Evolutionary conservation across 2,329 filamentous ascomycete species (phyloP), one percentile per base, ranked within the genome.

Genomic region (Sarocladium brachiariae): DNA sequence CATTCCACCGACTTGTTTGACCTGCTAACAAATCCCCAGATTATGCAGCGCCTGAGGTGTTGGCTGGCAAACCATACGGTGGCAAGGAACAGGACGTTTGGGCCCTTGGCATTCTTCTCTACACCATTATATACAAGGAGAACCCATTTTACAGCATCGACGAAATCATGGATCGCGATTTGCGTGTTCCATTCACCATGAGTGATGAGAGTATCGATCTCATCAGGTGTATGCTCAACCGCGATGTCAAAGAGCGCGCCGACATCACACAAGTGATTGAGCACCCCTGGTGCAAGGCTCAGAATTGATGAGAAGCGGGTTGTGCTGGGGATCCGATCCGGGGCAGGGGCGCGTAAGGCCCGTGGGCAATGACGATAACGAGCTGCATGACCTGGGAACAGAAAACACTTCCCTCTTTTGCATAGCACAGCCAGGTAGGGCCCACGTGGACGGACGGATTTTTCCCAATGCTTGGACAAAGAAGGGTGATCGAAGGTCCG

Each of bases 41-140:
- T 73, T 99, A 99, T 69, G 93, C 93, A 41, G 93, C 93, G 6
- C 93, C 93, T n/a, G 93, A 99, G 72, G 93, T 99, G 50, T 78
- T 99, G 46, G 90, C 90, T 52, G 93, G 93, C 45, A 86, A 85
- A 59, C 86, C 91, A 14, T 99, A 99, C 69, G 82, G 87, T 57
- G 93, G 93, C 62, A 96, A 95, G 69, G 92, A 96, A 66, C 93
- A 99, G 73, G 93, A 99, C 63, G 90, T 99, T 25, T 99, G 93
- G 93, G 93, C 93, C 1, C 78, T 99, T 14, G 93, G 93, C 21
- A 97, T 99, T 61, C 78, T 99, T 23, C 81, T 99, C 13, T 99
- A 99, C 73, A 99, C 93, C 24, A 96, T 99, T 63, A 87, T 97
- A 62, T 99, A 99, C 78, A 99, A 97, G 71, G 93, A 99, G 71